Base-by-base conservation (phyloP, 2,329 filamentous ascomycete genomes). In the Hirsutella minnesotensis region DNA sequence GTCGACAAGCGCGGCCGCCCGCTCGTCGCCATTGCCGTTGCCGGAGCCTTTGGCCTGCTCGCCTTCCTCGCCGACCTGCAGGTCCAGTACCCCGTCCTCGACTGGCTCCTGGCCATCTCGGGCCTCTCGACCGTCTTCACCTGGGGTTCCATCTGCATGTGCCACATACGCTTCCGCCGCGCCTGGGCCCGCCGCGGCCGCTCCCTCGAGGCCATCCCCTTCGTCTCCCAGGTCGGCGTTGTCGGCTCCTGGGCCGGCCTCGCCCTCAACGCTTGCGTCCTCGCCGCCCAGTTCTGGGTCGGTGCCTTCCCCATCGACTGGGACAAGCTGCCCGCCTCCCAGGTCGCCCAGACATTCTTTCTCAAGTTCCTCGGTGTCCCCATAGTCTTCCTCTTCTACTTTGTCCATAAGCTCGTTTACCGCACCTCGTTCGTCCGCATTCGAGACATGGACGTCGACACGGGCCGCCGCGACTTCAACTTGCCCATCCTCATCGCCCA, bases 221-320 rank as follows among this genome's bases (percentile, higher is more conserved):
- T 92, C 68, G 70, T 66, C 30, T 86, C 85, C 0, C 86, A 94
- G 57, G 76, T 84, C 4, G 90, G 90, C 46, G 67, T 92, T 9
- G 51, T 74, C 9, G 90, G 89, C 9, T 94, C 86, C 3, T 95
- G 81, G 71, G 47, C 92, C 24, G 89, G 89, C 20, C 72, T 95
- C 44, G 50, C 68, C 27, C 77, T 94, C 59, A 94, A 95, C 63
- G 44, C 73, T 18, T 64, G 90, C 33, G 80, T 95, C 24, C 72
- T 95, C 22, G 58, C 83, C 38, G 86, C 85, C 2, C 88, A 95
- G 59, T 90, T 94, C 67, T 95, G 87, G 85, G 81, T 84, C 40
- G 86, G 84, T 22, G 79, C 85, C 4, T 88, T 80, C 57, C 88
- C 89, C 4, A 72, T 90, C 39, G 74, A 68, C 20, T 81, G 75